Conservation (phyloP, 2,329 filamentous ascomycete genomes). For the Aspergillus brunneoviolaceus region DNA sequence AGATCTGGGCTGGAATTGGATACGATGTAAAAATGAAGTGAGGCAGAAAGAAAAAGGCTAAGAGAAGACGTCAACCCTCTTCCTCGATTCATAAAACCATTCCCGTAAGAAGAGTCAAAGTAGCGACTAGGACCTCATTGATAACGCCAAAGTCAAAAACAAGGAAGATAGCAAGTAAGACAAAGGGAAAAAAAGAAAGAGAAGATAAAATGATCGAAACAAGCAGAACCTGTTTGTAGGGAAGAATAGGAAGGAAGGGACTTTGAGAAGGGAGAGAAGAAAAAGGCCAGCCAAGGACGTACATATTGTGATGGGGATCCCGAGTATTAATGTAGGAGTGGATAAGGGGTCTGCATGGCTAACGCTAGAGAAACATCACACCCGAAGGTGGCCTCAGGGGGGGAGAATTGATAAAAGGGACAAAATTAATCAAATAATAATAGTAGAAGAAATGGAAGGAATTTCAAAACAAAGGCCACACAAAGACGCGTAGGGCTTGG, state of each 20-base stretch:
- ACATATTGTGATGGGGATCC: constrained; percentile 9
- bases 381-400: constrained; percentile 10
- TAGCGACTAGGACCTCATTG: constrained; percentile 11
- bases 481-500: constrained; percentile 21
- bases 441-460: constrained; percentile 29
- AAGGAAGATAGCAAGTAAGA: constrained; percentile 13
- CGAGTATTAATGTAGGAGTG: constrained; percentile 12
- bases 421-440: constrained; percentile 26
- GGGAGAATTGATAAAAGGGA: constrained; percentile 15
- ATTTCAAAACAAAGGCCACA: constrained; percentile 24
- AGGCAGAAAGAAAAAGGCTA: constrained; percentile 2
- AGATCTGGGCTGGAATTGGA: neutral
- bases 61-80: constrained; percentile 12
- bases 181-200: constrained; percentile 17
- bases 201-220: constrained; percentile 23
- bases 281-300: constrained; percentile 7
- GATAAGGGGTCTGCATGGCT: constrained; percentile 7
- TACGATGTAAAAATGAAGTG: neutral
- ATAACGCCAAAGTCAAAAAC: constrained; percentile 14
- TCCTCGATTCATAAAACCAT: constrained; percentile 22
- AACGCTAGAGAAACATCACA: constrained; percentile 16
- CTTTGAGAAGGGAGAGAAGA: constrained; percentile 1
- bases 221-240: constrained; percentile 2
- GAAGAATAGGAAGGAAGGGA: constrained; percentile 19
- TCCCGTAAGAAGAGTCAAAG: constrained; percentile 13